These are phyloP conservation scores for Blastobotrys americana DNA, from an alignment of 805 yeast genomes.

Conservation along the genomic window DNA sequence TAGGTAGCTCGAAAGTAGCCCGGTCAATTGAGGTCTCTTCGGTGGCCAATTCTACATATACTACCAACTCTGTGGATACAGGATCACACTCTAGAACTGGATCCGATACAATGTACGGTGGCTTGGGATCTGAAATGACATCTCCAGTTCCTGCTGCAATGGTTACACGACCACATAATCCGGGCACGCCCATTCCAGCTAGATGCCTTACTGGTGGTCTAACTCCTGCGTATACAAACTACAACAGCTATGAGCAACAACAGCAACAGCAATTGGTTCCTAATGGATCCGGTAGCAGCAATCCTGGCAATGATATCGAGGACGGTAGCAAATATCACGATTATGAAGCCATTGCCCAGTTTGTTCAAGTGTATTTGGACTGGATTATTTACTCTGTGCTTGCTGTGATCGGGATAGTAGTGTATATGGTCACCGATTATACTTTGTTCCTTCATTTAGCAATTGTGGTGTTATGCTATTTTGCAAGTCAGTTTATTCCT, in stretches of 20 bases:
- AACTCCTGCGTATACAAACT: background rate
- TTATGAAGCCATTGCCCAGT: slow-evolving; percentile 30
- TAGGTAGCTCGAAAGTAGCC: background rate
- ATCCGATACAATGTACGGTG: too few species aligned
- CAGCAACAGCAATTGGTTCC: slow-evolving; percentile 14
- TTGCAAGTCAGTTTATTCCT: slow-evolving; percentile 41
- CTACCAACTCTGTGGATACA: background rate
- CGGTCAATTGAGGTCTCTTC: background rate
- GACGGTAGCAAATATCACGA: too few species aligned
- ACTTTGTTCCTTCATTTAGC: slow-evolving; percentile 58
- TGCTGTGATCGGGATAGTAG: slow-evolving; percentile 50
- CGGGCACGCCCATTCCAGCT: slow-evolving; percentile 7
- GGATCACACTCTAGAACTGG: too few species aligned
- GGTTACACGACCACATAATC: slow-evolving; percentile 9
- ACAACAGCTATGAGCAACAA: background rate
- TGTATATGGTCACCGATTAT: slow-evolving; percentile 51
- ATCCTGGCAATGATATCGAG: slow-evolving; percentile 19
- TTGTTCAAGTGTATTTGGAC: slow-evolving; percentile 40
- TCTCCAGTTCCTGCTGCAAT: slow-evolving; percentile 5
- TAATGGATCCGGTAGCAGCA: slow-evolving; percentile 24
- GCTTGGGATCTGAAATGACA: background rate
- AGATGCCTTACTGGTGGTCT: background rate
- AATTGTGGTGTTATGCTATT: slow-evolving; percentile 51
- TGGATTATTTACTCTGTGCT: slow-evolving; percentile 44
- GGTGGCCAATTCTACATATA: background rate